Conservation (phyloP, 192 early-diverging fungal genomes). For the Pilaira anomala region DNA sequence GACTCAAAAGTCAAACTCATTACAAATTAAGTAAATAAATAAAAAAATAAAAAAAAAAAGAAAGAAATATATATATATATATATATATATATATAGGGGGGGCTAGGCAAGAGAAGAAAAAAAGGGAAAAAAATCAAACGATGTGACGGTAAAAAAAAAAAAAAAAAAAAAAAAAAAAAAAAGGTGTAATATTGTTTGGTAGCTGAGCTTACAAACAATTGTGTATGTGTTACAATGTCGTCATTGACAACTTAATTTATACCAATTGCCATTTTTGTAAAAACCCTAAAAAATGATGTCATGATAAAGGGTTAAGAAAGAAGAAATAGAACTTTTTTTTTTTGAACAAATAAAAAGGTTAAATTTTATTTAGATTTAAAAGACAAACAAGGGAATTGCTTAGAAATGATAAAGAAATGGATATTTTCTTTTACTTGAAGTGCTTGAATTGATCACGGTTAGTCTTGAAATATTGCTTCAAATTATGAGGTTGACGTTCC, state of each 20-base stretch:
- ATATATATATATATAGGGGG: too few species aligned
- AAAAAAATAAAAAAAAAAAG: neutral
- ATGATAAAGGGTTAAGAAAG: too few species aligned
- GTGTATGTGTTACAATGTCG: neutral
- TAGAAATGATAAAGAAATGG: too few species aligned
- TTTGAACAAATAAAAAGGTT: too few species aligned
- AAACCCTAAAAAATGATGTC: too few species aligned
- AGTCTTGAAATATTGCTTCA: slow-evolving; percentile 14
- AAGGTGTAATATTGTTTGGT: neutral
- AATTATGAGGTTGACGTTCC: slow-evolving; percentile 7
- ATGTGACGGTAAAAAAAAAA: neutral
- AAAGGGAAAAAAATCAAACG: neutral
- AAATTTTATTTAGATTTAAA: too few species aligned
- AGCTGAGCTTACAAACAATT: neutral
- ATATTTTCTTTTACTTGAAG: slow-evolving; percentile 19
- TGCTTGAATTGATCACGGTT: slow-evolving; percentile 20
- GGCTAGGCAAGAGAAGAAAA: neutral
- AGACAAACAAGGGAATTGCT: too few species aligned
- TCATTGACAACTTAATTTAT: neutral
- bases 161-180: neutral
- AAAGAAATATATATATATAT: too few species aligned
- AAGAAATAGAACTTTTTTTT: too few species aligned
- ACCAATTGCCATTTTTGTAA: too few species aligned
- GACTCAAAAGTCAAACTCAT: slow-evolving; percentile 36
- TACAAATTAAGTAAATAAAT: neutral